Conservation (phyloP, 2,329 filamentous ascomycete genomes). For the Truncatella angustata region DNA sequence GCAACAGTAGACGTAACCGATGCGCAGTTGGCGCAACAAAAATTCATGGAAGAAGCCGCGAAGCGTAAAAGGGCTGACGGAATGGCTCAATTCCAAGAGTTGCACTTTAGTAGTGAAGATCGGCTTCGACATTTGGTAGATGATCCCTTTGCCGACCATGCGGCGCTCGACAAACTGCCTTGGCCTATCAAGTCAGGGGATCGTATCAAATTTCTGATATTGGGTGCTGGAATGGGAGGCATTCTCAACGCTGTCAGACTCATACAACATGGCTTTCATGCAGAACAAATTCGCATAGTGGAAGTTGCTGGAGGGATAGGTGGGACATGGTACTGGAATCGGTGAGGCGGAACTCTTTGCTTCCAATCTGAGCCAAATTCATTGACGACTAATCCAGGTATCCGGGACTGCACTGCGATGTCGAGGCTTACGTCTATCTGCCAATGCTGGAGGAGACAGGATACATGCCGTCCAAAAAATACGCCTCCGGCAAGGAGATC, state of each 20-base stretch:
- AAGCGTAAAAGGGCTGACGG: constrained; percentile 28
- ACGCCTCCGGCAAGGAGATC: constrained; percentile 38
- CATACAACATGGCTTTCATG: constrained; percentile 31
- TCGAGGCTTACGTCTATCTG: constrained; percentile 46
- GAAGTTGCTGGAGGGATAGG: constrained; percentile 44
- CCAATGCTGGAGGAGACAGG: constrained; percentile 45
- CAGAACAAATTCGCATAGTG: constrained; percentile 38
- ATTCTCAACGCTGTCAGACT: constrained; percentile 27
- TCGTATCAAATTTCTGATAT: constrained; percentile 26
- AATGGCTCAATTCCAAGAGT: constrained; percentile 20
- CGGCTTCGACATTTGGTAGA: constrained; percentile 26
- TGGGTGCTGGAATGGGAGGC: constrained; percentile 26
- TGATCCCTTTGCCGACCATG: constrained; percentile 28
- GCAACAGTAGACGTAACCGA: background rate
- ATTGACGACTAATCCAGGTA: too few species aligned
- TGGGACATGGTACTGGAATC: constrained; percentile 53
- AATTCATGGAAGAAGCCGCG: constrained; percentile 25
- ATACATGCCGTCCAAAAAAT: constrained; percentile 45
- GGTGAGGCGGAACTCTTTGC: too few species aligned
- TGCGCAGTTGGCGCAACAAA: constrained; percentile 20
- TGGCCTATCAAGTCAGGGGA: constrained; percentile 20
- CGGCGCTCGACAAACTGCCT: constrained; percentile 23
- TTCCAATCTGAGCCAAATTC: too few species aligned
- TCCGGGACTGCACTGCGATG: constrained; percentile 44
- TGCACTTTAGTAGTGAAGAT: constrained; percentile 22